Evolutionary conservation across 2,329 filamentous ascomycete genomes (phyloP).

Genomic region (Hyphodiscus sp.): DNA sequence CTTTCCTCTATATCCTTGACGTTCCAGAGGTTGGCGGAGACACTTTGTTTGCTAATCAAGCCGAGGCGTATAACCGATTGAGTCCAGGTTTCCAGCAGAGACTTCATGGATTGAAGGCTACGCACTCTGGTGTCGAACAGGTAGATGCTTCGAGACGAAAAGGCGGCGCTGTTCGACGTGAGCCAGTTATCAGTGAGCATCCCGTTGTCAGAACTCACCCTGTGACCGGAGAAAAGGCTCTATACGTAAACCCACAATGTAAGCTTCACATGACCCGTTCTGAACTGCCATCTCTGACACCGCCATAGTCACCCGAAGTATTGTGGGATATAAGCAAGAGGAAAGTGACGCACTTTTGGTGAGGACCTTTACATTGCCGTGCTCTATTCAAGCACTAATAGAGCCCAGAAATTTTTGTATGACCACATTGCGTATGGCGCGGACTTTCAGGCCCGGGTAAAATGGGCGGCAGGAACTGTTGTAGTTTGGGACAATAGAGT

Average conservation of each 20-base stretch:
- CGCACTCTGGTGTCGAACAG: slow-evolving; percentile 80
- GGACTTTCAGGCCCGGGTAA: slow-evolving; percentile 68
- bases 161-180: slow-evolving; percentile 66
- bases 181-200: slow-evolving; percentile 68
- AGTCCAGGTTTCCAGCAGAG: slow-evolving; percentile 73
- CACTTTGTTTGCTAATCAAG: slow-evolving; percentile 75
- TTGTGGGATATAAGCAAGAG: slow-evolving; percentile 80
- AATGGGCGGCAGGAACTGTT: slow-evolving; percentile 74
- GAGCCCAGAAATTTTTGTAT: slow-evolving; percentile 67
- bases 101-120: slow-evolving; percentile 71
- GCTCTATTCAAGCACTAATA: slow-evolving; percentile 38
- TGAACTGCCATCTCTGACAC: slow-evolving; percentile 4
- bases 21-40: slow-evolving; percentile 74
- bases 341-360: slow-evolving; percentile 67
- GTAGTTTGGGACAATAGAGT: slow-evolving; percentile 84
- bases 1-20: slow-evolving; percentile 84
- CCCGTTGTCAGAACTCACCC: slow-evolving; percentile 79
- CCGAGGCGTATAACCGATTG: slow-evolving; percentile 73
- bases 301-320: slow-evolving; percentile 64
- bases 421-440: slow-evolving; percentile 66
- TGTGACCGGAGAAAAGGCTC: slow-evolving; percentile 73
- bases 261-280: slow-evolving; percentile 30
- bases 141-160: slow-evolving; percentile 60
- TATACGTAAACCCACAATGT: slow-evolving; percentile 82
- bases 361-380: slow-evolving; percentile 3